Base-by-base conservation (phyloP, 2,329 filamentous ascomycete genomes). In the Arthrocladium fulminans region DNA sequence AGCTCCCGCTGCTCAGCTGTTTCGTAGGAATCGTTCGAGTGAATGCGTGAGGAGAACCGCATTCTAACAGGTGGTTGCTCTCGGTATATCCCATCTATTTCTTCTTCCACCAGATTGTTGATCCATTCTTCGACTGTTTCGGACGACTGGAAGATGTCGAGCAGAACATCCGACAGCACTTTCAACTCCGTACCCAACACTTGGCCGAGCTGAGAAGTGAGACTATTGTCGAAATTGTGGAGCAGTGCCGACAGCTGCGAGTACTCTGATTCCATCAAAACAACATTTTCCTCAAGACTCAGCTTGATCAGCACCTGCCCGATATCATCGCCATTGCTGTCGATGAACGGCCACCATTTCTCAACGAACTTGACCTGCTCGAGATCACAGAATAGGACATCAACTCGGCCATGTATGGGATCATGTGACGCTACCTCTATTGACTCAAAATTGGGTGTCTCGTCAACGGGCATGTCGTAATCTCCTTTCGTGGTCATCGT, bases 111-210 rank as follows among this genome's bases (percentile, higher is more conserved):
- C 34, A 98, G 72, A 2, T 87, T 83, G 73, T 88, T 92, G 19
- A 98, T 76, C 92, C 92, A 98, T 51, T 96, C 88, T 37, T 77
- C 77, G 2, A 86, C 85, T 30, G 80, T 79, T 0, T 87, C 88
- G 2, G 88, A 90, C 2, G 94, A 89, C 62, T 98, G 92, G 60
- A 90, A 98, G 45, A 98, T 94, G 63, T 97, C 94, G 54, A 97
- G 71, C 30, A 97, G 79, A 23, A 85, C 81, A 61, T 96, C 89
- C 2, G 88, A 86, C 7, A 97, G 66, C n/a, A 80, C 76, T 46
- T 84, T 84, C 27, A 96, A 72, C 60, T 88, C 85, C 2, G 81
- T 79, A 0, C 88, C 84, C 47, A 96, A 74, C 48, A 85, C 79
- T 38, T 86, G 79, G 2, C 88, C 82, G 56, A 98, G 86, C 62